Conservation (phyloP, 257 asterid species). For the Gynochthodes officinalis region DNA sequence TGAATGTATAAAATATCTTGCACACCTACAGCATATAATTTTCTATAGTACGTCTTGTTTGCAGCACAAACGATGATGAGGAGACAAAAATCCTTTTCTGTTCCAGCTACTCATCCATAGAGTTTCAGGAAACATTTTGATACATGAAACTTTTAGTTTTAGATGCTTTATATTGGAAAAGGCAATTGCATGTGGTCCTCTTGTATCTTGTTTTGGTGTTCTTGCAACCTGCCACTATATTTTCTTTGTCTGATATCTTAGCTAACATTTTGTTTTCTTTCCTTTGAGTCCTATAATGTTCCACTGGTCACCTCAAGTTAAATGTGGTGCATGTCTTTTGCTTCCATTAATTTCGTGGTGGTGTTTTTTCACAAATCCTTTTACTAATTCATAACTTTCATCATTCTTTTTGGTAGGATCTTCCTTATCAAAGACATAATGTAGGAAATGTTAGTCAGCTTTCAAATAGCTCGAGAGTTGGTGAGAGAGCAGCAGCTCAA, state of each 20-base stretch:
- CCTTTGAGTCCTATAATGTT: background rate
- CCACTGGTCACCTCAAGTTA: background rate
- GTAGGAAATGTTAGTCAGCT: slow-evolving; percentile 22
- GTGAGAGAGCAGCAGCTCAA: slow-evolving; percentile 28
- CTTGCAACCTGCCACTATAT: background rate
- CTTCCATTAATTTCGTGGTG: background rate
- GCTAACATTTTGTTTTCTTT: background rate
- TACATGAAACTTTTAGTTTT: background rate
- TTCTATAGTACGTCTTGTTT: background rate
- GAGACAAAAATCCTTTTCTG: background rate
- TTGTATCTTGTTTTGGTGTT: background rate
- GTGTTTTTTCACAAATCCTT: background rate
- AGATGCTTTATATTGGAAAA: background rate
- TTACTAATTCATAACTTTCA: background rate
- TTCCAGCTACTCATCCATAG: background rate
- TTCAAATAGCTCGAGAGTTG: slow-evolving; percentile 36
- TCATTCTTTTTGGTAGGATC: slow-evolving; percentile 23
- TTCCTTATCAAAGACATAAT: slow-evolving; percentile 32
- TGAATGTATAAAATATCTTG: background rate
- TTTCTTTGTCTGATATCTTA: background rate
- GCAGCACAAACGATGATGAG: background rate
- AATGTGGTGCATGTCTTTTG: background rate
- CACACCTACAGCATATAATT: background rate
- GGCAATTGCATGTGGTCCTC: background rate
- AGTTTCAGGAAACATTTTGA: background rate